Percentiles rank a stretch among this genome's conserved stretches.
phyloP scores from a whole-genome alignment of 345 rosid genomes.

The Anacardium occidentale region DNA sequence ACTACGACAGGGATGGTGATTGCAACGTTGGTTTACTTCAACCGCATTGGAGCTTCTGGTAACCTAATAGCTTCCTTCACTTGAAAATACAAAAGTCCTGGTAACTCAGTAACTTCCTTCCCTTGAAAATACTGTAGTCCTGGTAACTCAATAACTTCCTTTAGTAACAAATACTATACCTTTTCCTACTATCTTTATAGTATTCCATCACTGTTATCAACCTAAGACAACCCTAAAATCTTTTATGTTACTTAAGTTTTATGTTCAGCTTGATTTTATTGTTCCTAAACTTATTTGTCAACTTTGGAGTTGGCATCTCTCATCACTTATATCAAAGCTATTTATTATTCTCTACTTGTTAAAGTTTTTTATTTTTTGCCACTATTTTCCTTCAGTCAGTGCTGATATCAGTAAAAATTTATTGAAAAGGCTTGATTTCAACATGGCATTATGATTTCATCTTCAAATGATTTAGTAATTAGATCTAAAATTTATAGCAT shows the following conservation, averaged over 20 bases:
- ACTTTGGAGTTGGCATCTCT: background rate
- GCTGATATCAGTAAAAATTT: background rate
- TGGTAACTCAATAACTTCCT: constrained; percentile 49
- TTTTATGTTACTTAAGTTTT: constrained; percentile 6
- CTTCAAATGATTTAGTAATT: too few species aligned
- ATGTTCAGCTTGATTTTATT: background rate
- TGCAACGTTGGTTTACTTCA: constrained; percentile 86
- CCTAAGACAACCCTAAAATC: background rate
- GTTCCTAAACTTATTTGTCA: background rate
- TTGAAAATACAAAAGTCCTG: constrained; percentile 38
- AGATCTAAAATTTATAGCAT: too few species aligned
- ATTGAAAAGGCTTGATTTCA: background rate
- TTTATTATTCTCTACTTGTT: background rate
- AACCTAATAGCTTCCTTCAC: constrained; percentile 28
- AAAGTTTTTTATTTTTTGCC: background rate
- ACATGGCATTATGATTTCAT: background rate
- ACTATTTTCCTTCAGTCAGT: constrained; percentile 6
- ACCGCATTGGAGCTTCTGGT: constrained; percentile 90
- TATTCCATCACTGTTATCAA: background rate
- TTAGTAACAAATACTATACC: background rate
- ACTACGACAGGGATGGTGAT: constrained; percentile 99
- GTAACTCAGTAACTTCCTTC: constrained; percentile 40
- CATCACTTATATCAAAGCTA: constrained; percentile 2
- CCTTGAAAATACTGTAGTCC: constrained; percentile 28
- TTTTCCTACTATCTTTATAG: constrained; percentile 8